phyloP scores from a whole-genome alignment of 176 grass and related monocot species.

The Lolium perenne region DNA sequence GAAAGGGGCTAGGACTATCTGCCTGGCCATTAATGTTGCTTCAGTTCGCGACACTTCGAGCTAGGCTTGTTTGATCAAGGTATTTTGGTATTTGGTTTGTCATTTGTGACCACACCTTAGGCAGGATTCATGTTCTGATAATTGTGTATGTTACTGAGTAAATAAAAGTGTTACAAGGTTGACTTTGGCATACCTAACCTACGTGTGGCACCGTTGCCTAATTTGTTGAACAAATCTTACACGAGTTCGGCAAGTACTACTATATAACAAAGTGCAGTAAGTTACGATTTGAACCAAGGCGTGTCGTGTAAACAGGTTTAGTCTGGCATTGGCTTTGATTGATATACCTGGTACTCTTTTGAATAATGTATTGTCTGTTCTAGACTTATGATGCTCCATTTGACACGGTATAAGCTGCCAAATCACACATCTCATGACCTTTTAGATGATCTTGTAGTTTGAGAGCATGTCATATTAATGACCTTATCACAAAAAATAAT shows the following conservation, averaged over 20 bases:
- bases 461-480: not conserved
- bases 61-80: not conserved
- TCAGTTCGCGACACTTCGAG: not conserved
- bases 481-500: not conserved
- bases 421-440: not conserved
- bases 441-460: not conserved
- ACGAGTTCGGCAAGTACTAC: not conserved
- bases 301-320: constrained; percentile 16
- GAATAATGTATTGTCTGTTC: not conserved
- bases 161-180: not conserved
- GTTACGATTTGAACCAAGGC: not conserved
- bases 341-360: not conserved
- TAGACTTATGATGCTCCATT: not conserved
- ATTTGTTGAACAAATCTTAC: not conserved
- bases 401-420: not conserved
- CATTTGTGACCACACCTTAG: not conserved
- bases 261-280: not conserved
- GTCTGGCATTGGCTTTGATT: not conserved
- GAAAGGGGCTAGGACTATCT: not conserved
- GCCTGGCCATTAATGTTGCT: not conserved
- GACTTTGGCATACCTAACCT: not conserved
- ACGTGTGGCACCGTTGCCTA: not conserved
- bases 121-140: not conserved
- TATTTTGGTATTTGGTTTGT: not conserved
- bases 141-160: not conserved